phyloP scores from a whole-genome alignment of 1,284 basidiomycete species.

The Cerioporus squamosus region DNA sequence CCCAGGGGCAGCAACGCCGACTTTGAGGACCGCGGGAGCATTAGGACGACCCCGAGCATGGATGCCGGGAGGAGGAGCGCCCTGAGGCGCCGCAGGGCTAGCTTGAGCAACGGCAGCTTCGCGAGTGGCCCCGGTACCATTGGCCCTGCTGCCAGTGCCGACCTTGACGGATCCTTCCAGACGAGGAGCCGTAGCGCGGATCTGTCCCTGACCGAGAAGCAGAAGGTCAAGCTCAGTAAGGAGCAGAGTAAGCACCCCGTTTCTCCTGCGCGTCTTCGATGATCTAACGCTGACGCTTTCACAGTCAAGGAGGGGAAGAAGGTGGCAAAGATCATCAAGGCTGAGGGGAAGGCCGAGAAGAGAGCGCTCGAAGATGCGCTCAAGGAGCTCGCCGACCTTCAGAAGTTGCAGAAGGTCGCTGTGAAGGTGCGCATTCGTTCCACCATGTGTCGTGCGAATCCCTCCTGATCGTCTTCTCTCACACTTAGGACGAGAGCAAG shows the following conservation, averaged over 20 bases:
- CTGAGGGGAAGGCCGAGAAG: constrained; percentile 57
- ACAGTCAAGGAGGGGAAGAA: constrained; percentile 52
- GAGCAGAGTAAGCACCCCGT: constrained; percentile 46
- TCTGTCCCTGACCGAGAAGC: constrained; percentile 46
- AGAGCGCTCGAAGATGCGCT: constrained; percentile 49
- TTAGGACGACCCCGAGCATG: constrained; percentile 24
- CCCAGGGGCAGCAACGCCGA: background rate
- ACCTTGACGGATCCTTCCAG: constrained; percentile 41
- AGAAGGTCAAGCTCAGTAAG: constrained; percentile 50
- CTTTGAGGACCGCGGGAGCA: constrained; percentile 22
- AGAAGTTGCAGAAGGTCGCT: constrained; percentile 54
- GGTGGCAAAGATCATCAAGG: constrained; percentile 56
- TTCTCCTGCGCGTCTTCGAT: background rate
- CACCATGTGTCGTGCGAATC: background rate
- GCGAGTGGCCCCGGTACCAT: constrained; percentile 52
- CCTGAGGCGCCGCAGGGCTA: constrained; percentile 38
- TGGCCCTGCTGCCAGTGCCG: constrained; percentile 40
- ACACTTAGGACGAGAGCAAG: constrained; percentile 54
- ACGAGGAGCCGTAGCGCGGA: constrained; percentile 46
- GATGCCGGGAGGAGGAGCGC: constrained; percentile 30
- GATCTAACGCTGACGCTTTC: background rate
- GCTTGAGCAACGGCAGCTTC: constrained; percentile 47
- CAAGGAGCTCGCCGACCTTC: constrained; percentile 54
- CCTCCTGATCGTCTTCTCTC: background rate
- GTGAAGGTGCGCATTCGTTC: constrained; percentile 46